Base-by-base conservation (phyloP, 73 alveolate genomes). In the Paramecium sonneborni region DNA sequence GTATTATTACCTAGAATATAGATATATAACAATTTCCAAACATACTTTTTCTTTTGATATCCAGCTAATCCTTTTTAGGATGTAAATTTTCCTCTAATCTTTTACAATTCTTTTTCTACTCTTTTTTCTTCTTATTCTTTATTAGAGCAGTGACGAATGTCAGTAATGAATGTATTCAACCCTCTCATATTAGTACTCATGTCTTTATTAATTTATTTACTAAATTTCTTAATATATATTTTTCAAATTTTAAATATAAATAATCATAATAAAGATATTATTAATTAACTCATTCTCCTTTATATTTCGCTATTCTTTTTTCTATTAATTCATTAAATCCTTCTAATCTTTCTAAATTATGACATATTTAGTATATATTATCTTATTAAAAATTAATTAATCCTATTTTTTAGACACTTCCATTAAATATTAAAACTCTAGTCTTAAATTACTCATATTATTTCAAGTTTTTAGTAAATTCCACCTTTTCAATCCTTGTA, bases 61-160 rank as follows among this genome's bases (percentile, higher is more conserved):
- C 99, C 99, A 18, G 99, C 93, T 86, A 98, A 86, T 15, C 98
- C 98, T 69, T 92, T 95, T 56, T 95, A 82, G 37, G 95, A 39
- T 76, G 96, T 85, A 95, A 98, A 97, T 85, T 97, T 98, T 92
- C 95, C 96, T 82, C 99, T 92, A 38, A 98, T 97, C 96, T 98
- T 98, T 92, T 98, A 99, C 95, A 98, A 92, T 92, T 98, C 99
- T 67, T 96, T 98, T 92, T 96, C 99, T 10, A 98, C 99, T 26
- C 98, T 82, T 93, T 97, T 97, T 52, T 95, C 98, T 94, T 98
- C 99, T 91, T 97, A 95, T 69, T 98, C 99, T 90, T 98, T 97
- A 85, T 95, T 97, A 86, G 94, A 88, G 96, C 99, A 98, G 91
- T 97, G 97, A 55, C 99, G 88, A 23, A 98, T 97, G 92, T 98